Percentiles rank a stretch among this genome's conserved stretches.
phyloP scores from a whole-genome alignment of 768 basidiomycete genomes.

The Rhizopogon salebrosus region DNA sequence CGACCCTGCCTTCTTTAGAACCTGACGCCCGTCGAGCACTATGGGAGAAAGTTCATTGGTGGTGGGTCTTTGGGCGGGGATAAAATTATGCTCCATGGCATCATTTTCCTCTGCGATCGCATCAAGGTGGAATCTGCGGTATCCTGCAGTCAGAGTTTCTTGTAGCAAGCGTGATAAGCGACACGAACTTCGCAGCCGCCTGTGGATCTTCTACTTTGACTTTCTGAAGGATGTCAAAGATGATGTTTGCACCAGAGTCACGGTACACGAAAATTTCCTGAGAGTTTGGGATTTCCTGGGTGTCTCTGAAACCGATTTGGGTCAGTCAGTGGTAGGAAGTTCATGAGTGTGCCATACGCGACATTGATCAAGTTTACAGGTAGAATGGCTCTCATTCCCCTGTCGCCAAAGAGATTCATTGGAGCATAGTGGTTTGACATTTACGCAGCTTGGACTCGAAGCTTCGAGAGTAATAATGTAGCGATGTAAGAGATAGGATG shows the following conservation, averaged over 20 bases:
- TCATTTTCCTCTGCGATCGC: conserved; percentile 89
- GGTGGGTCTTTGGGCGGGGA: conserved; percentile 20
- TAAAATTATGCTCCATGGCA: conserved; percentile 32
- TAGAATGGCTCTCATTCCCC: conserved; percentile 51
- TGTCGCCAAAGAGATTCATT: conserved; percentile 73
- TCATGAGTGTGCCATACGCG: conserved; percentile 46
- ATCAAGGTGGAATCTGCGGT: conserved; percentile 82
- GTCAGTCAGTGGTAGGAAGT: not conserved
- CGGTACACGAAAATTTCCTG: conserved; percentile 89
- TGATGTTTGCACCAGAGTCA: conserved; percentile 63
- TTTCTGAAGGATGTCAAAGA: conserved; percentile 79
- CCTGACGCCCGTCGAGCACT: conserved; percentile 64
- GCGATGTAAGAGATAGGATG: not conserved
- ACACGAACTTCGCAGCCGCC: conserved; percentile 55
- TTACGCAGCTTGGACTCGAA: not conserved
- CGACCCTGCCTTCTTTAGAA: conserved; percentile 70
- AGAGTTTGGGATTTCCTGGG: conserved; percentile 88
- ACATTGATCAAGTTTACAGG: conserved; percentile 69
- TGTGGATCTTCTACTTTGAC: conserved; percentile 54
- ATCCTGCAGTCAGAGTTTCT: conserved; percentile 1
- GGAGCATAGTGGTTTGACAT: not conserved
- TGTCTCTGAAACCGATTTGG: conserved; percentile 31
- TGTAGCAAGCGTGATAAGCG: not conserved
- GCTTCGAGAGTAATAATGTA: too few relatives aligned
- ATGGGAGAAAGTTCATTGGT: conserved; percentile 50